These are phyloP conservation scores for Claviceps africana DNA, from an alignment of 2,329 filamentous ascomycete genomes.

Conservation along the genomic window DNA sequence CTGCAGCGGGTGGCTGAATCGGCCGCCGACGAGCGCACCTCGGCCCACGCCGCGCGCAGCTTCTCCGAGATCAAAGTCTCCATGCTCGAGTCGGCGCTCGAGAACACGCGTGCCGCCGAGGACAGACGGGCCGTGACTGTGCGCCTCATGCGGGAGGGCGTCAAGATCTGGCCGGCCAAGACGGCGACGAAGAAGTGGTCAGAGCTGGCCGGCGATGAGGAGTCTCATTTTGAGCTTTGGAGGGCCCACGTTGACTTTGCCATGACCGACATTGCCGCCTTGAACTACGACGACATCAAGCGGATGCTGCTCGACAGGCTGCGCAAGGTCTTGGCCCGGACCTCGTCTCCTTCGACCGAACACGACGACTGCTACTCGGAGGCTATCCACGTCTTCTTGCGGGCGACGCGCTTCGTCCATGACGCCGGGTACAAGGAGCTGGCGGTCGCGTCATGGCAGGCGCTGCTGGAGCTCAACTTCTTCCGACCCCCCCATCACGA, in stretches of 20 bases:
- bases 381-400: conserved; percentile 55
- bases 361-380: conserved; percentile 14
- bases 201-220: conserved; percentile 21
- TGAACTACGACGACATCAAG: conserved; percentile 54
- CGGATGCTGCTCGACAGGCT: conserved; percentile 42
- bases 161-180: conserved; percentile 56
- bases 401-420: conserved; percentile 57
- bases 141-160: conserved; percentile 59
- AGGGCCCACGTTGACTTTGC: conserved; percentile 57
- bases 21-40: conserved; percentile 28
- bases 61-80: conserved; percentile 68
- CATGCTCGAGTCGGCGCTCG: conserved; percentile 64
- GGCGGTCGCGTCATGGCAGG: conserved; percentile 72
- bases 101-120: conserved; percentile 31
- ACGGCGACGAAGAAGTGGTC: conserved; percentile 52
- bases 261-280: conserved; percentile 52
- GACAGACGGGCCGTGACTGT: conserved; percentile 48
- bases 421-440: conserved; percentile 69
- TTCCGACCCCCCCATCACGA: conserved; percentile 26
- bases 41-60: conserved; percentile 48
- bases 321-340: conserved; percentile 8
- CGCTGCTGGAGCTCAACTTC: conserved; percentile 57
- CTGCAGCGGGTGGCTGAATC: conserved; percentile 39
- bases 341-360: not conserved
- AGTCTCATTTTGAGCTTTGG: conserved; percentile 48